phyloP scores from a whole-genome alignment of 306 rosid species.

The Cicer chorassanicum region DNA sequence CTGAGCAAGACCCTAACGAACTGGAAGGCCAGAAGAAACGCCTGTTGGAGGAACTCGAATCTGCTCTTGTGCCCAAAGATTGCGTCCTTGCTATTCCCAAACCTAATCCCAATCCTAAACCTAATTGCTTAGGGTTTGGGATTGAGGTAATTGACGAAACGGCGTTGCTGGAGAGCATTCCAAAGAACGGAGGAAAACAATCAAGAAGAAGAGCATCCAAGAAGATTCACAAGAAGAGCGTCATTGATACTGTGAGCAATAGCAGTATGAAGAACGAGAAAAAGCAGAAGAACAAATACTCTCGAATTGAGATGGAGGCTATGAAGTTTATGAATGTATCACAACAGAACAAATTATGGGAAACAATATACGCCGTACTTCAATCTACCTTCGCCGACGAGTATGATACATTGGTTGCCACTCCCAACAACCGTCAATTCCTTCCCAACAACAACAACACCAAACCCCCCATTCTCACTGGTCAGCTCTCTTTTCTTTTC shows the following conservation, averaged over 20 bases:
- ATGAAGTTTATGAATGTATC: slow-evolving; percentile 59
- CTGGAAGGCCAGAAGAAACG: slow-evolving; percentile 60
- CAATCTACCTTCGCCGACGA: slow-evolving; percentile 59
- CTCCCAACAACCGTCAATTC: slow-evolving; percentile 43
- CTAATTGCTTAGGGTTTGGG: slow-evolving; percentile 41
- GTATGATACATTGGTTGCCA: slow-evolving; percentile 58
- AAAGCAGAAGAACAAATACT: slow-evolving; percentile 40
- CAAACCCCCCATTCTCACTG: slow-evolving; percentile 40
- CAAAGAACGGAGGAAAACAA: slow-evolving; percentile 40
- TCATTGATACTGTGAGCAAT: not conserved
- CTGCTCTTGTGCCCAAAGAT: slow-evolving; percentile 51
- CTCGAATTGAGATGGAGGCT: slow-evolving; percentile 70
- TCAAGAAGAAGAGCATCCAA: slow-evolving; percentile 23
- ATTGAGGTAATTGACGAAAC: slow-evolving; percentile 84
- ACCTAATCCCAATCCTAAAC: slow-evolving; percentile 5
- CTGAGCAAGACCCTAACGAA: not conserved
- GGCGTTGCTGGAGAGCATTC: slow-evolving; percentile 63
- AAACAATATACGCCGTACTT: slow-evolving; percentile 55
- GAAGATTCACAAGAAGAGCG: not conserved
- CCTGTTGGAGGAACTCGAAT: slow-evolving; percentile 63
- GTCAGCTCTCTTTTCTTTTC: slow-evolving; percentile 39
- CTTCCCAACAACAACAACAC: slow-evolving; percentile 39
- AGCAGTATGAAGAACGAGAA: not conserved
- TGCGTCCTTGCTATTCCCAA: not conserved
- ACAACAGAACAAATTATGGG: slow-evolving; percentile 69